Percentiles rank a stretch among this genome's conserved stretches.
Conservation (phyloP, 352 stramenopile genomes). For the Globisporangium carolinianum region DNA sequence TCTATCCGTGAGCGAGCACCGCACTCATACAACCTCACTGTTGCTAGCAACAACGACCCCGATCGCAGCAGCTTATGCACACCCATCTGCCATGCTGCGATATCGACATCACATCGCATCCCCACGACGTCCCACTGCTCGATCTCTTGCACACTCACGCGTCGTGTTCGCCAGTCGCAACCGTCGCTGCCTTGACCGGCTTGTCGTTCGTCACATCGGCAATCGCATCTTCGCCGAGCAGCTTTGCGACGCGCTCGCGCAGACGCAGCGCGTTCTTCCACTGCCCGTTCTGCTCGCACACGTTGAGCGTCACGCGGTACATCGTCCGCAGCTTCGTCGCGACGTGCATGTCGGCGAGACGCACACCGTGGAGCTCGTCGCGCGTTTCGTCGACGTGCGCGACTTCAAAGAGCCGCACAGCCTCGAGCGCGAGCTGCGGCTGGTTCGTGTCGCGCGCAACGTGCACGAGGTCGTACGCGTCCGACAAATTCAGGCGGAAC, state of each 20-base stretch:
- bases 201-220: conserved; percentile 3
- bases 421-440: conserved; percentile 27
- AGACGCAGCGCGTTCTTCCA: conserved; percentile 58
- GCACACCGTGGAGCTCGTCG: conserved; percentile 10
- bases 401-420: conserved; percentile 44
- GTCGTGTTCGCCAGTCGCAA: background rate
- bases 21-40: background rate
- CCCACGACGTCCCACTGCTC: background rate
- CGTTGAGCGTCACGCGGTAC: conserved; percentile 44
- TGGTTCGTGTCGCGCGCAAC: conserved; percentile 34
- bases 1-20: too few species aligned
- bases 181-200: background rate
- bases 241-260: conserved; percentile 32
- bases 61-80: too few species aligned
- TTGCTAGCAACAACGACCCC: background rate
- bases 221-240: conserved; percentile 26
- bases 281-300: conserved; percentile 38
- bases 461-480: conserved; percentile 53
- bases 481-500: conserved; percentile 28
- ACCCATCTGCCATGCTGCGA: too few species aligned
- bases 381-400: conserved; percentile 21
- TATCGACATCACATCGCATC: too few species aligned
- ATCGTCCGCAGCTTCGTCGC: conserved; percentile 45
- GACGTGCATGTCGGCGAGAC: conserved; percentile 11
- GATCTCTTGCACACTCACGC: background rate